A percentile compares a stretch with the other conserved stretches of the same genome.
These are phyloP conservation scores for Perilla frutescens DNA, from an alignment of 257 asterid genomes.

Conservation along the genomic window DNA sequence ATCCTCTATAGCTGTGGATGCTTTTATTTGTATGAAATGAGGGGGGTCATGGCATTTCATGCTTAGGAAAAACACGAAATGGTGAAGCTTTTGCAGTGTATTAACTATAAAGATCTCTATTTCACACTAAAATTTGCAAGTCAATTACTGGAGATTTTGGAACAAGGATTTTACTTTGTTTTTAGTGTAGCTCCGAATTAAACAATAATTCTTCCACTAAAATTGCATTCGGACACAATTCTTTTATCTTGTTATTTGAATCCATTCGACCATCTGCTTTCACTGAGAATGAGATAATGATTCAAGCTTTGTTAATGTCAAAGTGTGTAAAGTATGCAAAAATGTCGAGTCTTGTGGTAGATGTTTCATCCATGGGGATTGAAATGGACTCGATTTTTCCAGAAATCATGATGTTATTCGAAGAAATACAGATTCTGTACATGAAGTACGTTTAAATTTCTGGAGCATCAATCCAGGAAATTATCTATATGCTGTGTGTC, in stretches of 20 bases:
- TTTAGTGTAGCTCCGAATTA: not conserved
- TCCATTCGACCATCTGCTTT: too few relatives aligned
- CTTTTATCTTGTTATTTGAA: too few relatives aligned
- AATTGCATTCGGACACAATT: too few relatives aligned
- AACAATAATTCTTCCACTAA: too few relatives aligned
- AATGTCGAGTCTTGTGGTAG: not conserved
- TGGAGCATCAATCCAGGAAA: not conserved
- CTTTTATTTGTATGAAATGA: not conserved
- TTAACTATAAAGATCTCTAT: too few relatives aligned
- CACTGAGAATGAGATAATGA: not conserved
- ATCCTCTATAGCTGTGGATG: too few relatives aligned
- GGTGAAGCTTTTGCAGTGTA: not conserved
- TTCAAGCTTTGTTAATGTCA: not conserved
- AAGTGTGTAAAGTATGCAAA: slow-evolving; percentile 5
- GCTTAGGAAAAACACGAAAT: too few relatives aligned
- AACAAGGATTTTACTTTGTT: not conserved
- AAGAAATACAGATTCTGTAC: not conserved
- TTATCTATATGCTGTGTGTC: too few relatives aligned
- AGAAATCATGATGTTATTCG: not conserved
- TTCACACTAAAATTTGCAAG: not conserved
- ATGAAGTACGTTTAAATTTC: not conserved
- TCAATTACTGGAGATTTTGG: not conserved
- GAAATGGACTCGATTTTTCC: not conserved
- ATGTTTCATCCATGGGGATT: not conserved
- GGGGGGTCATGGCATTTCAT: not conserved